phyloP scores from a whole-genome alignment of 2,329 filamentous ascomycete species.

The Colletotrichum ledebouriae region DNA sequence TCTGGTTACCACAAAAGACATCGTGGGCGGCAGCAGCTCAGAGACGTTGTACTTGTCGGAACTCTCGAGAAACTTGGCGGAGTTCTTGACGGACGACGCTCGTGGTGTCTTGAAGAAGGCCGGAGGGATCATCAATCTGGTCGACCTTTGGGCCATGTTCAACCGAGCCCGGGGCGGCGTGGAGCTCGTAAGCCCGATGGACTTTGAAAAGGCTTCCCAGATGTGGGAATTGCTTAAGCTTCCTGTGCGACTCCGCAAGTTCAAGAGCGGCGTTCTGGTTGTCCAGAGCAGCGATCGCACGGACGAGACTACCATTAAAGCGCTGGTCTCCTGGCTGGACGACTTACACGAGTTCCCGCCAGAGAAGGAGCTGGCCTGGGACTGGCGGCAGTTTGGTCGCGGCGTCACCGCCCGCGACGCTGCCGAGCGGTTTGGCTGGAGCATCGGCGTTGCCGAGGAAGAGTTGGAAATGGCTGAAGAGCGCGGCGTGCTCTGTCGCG shows the following conservation, averaged over 20 bases:
- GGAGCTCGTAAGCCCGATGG: slow-evolving; percentile 90
- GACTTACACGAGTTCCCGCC: slow-evolving; percentile 78
- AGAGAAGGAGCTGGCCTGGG: slow-evolving; percentile 76
- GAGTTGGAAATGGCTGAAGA: slow-evolving; percentile 99
- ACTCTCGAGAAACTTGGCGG: slow-evolving; percentile 84
- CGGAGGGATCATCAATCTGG: slow-evolving; percentile 89
- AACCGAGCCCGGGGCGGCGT: slow-evolving; percentile 94
- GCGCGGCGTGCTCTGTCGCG: slow-evolving; percentile 85
- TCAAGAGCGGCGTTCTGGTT: slow-evolving; percentile 94
- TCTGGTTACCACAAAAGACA: slow-evolving; percentile 94
- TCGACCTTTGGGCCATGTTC: slow-evolving; percentile 95
- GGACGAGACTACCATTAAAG: slow-evolving; percentile 88
- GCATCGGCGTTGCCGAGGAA: slow-evolving; percentile 93
- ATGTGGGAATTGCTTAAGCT: slow-evolving; percentile 91
- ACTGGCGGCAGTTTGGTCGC: slow-evolving; percentile 82
- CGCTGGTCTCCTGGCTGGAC: slow-evolving; percentile 82
- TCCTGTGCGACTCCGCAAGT: slow-evolving; percentile 87
- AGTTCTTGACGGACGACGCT: slow-evolving; percentile 89
- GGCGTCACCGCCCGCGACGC: slow-evolving; percentile 92
- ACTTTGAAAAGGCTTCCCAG: slow-evolving; percentile 90
- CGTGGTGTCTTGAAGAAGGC: slow-evolving; percentile 82
- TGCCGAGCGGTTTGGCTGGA: slow-evolving; percentile 95
- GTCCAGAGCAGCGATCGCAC: slow-evolving; percentile 90
- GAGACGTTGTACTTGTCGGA: slow-evolving; percentile 93
- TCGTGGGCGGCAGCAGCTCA: slow-evolving; percentile 79